phyloP scores from a whole-genome alignment of 148 eudicot genomes.

The Fagopyrum esculentum region DNA sequence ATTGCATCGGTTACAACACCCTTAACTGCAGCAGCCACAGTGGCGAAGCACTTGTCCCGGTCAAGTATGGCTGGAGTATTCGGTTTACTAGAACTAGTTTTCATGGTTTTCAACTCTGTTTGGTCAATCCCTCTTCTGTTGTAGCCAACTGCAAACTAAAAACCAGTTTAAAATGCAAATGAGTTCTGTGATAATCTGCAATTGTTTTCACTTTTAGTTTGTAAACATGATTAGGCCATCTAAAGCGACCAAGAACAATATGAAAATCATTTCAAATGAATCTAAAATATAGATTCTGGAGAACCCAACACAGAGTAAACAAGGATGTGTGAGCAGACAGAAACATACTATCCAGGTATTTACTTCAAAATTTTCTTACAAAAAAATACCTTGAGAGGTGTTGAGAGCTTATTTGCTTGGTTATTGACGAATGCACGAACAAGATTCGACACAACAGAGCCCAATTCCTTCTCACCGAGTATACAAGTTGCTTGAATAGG shows the following conservation, averaged over 20 bases:
- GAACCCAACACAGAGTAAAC: not conserved
- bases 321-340: not conserved
- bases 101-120: slow-evolving; percentile 32
- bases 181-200: no score
- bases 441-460: slow-evolving; percentile 43
- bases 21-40: slow-evolving; percentile 61
- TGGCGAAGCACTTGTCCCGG: slow-evolving; percentile 58
- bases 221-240: not conserved
- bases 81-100: slow-evolving; percentile 20
- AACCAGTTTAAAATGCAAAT: no score
- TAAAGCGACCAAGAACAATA: not conserved
- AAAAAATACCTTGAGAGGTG: slow-evolving; percentile 52
- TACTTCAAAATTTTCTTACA: not conserved
- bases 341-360: not conserved
- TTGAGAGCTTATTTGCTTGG: slow-evolving; percentile 25
- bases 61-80: slow-evolving; percentile 35
- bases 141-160: slow-evolving; percentile 78
- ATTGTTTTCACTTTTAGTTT: no score
- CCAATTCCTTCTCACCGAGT: slow-evolving; percentile 52
- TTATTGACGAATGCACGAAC: slow-evolving; percentile 45
- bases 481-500: slow-evolving; percentile 79
- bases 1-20: slow-evolving; percentile 47
- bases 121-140: slow-evolving; percentile 79
- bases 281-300: not conserved
- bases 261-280: not conserved